Evolutionary conservation across 1,139 yeast genomes (phyloP).

Genomic region (Meyerozyma carpophila): DNA sequence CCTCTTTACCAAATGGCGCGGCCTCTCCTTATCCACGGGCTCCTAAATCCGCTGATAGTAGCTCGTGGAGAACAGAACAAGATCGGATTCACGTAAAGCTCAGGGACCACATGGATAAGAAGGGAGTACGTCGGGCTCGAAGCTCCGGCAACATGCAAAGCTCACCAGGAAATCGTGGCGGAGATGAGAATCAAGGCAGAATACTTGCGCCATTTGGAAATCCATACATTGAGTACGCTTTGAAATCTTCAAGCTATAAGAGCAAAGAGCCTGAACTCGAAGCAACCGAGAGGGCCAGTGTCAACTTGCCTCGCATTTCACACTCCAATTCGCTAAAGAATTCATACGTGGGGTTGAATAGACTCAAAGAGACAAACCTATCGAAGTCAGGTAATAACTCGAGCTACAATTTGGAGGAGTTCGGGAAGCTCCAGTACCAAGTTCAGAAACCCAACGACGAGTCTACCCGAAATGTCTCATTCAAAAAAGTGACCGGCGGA

Average conservation of each 20-base stretch:
- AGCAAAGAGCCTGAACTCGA: neutral
- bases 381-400: conserved; percentile 16
- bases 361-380: conserved; percentile 29
- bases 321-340: conserved; percentile 24
- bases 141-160: conserved; percentile 29
- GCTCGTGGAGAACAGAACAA: neutral
- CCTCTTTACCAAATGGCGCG: conserved; percentile 12
- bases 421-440: conserved; percentile 5
- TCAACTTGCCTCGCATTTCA: conserved; percentile 34
- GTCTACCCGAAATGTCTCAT: neutral
- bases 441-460: conserved; percentile 2
- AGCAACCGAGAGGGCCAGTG: conserved; percentile 13
- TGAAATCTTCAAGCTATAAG: neutral
- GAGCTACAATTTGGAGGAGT: conserved; percentile 15
- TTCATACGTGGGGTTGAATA: conserved; percentile 36
- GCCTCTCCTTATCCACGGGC: conserved; percentile 5
- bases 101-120: neutral
- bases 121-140: conserved; percentile 25
- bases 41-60: conserved; percentile 1
- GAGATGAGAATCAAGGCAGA: neutral
- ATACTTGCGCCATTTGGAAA: neutral
- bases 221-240: neutral
- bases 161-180: neutral
- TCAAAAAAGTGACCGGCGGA: neutral
- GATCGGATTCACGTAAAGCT: conserved; percentile 1